phyloP scores from a whole-genome alignment of 345 rosid species.

The Citrus glauca region DNA sequence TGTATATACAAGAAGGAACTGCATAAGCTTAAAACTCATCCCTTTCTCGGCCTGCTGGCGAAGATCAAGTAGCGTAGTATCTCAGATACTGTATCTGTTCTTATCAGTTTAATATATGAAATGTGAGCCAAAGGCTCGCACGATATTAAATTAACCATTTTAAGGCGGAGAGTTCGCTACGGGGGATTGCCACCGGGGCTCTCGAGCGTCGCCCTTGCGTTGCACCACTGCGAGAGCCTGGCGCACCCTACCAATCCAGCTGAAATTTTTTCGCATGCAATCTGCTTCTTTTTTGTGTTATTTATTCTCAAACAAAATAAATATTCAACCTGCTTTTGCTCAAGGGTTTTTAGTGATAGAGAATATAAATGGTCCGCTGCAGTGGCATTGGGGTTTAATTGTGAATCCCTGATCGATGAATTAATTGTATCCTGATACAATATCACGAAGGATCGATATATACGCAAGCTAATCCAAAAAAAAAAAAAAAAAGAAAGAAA shows the following conservation, averaged over 20 bases:
- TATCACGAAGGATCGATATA: too few species aligned
- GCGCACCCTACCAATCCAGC: not conserved
- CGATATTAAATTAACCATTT: constrained; percentile 16
- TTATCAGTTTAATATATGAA: constrained; percentile 44
- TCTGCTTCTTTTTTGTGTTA: too few species aligned
- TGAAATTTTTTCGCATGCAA: too few species aligned
- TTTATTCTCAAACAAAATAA: too few species aligned
- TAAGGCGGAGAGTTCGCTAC: not conserved
- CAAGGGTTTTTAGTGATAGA: too few species aligned
- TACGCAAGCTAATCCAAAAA: rapidly evolving
- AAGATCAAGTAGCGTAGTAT: constrained; percentile 41
- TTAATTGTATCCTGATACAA: too few species aligned
- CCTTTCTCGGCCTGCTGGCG: constrained; percentile 50
- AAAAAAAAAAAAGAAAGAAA: too few species aligned
- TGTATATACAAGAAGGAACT: too few species aligned
- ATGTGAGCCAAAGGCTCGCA: not conserved
- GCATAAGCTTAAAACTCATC: not conserved
- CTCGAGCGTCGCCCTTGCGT: not conserved
- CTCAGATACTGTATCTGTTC: constrained; percentile 14
- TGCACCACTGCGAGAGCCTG: constrained; percentile 2
- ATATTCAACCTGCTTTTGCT: too few species aligned
- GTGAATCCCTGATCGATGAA: too few species aligned
- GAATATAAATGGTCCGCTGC: too few species aligned
- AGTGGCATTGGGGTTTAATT: too few species aligned
- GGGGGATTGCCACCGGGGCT: not conserved